phyloP scores from a whole-genome alignment of 306 rosid genomes.

The Oxytropis ochrocephala region DNA sequence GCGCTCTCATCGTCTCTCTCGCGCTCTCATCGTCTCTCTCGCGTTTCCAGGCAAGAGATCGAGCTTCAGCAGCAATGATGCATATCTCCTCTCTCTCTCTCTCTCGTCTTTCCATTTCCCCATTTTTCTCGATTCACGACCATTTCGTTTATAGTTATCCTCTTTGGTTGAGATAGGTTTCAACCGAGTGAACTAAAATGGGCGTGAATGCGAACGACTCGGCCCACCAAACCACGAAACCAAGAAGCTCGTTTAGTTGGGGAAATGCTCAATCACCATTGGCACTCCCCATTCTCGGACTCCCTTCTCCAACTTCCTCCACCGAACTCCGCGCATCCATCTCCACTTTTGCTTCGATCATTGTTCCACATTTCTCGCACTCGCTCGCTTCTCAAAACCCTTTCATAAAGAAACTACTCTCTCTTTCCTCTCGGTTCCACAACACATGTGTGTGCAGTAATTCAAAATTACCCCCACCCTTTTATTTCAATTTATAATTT shows the following conservation, averaged over 20 bases:
- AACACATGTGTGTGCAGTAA: slow-evolving; percentile 50
- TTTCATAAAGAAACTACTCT: slow-evolving; percentile 38
- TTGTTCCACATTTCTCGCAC: slow-evolving; percentile 31
- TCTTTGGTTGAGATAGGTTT: background rate
- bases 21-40: too few species aligned
- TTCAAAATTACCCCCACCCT: background rate
- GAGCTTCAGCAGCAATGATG: too few species aligned
- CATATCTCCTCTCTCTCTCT: too few species aligned
- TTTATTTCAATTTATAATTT: too few species aligned
- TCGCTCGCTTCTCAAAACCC: slow-evolving; percentile 54
- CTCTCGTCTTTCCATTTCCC: too few species aligned
- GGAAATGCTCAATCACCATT: slow-evolving; percentile 45
- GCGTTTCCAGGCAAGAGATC: too few species aligned
- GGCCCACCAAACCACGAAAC: slow-evolving; percentile 19
- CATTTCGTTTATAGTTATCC: too few species aligned
- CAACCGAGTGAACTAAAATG: slow-evolving; percentile 27
- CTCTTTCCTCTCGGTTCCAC: slow-evolving; percentile 42
- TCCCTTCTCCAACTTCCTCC: slow-evolving; percentile 29
- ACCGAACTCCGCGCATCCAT: slow-evolving; percentile 35
- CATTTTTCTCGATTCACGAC: too few species aligned
- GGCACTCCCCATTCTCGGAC: slow-evolving; percentile 40
- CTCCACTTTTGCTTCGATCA: slow-evolving; percentile 28
- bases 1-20: too few species aligned
- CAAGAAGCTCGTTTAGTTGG: slow-evolving; percentile 33
- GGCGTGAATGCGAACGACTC: slow-evolving; percentile 32